Base-by-base conservation (phyloP, 352 stramenopile genomes). In the Pilasporangium apinafurcum region DNA sequence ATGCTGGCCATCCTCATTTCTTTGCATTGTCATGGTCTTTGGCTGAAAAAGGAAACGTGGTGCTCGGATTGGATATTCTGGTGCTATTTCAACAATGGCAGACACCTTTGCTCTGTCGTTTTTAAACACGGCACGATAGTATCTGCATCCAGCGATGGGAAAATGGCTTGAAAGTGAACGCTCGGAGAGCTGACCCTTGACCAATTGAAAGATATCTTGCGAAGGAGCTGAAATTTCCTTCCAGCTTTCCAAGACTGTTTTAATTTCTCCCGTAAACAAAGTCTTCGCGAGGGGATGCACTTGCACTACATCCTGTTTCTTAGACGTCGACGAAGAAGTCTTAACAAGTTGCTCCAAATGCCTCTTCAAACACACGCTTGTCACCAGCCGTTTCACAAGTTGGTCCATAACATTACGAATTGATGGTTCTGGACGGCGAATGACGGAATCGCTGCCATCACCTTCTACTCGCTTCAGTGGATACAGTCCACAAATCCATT, bases 401-500 rank as follows among this genome's bases (percentile, higher is more conserved):
- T 91, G 70, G 4, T 31, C 48, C 59, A 88, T 69, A 8, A 84
- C 68, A 35, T 70, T 83, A 26, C 76, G 79, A 4, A 91, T 56
- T 0, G 79, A 91, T 8, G 73, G 72, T 53, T 91, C 75, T 1
- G 65, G 65, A 24, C 73, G 72, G 31, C 54, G 51, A 13, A 37
- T 41, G 17, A 35, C 39, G 25, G 10, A 2, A 17, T 44, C 6
- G 21, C 20, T 29, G 1, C 25, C 41, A 0, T 48, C 43, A 6
- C 2, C 9, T 2, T 56, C 41, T n/a, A 56, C 48, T 4, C 77
- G 74, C 58, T 78, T 67, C 17, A 74, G 34, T 5, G 67, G 55
- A 33, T 73, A 50, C 16, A 91, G 36, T 4, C 78, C 78, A 25
- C 72, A 87, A 26, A 91, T 76, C 75, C 75, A 91, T 27, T 91